Percentiles rank a stretch among this genome's conserved stretches.
Conservation (phyloP, 805 yeast species). For the Saccharomycopsis babjevae region DNA sequence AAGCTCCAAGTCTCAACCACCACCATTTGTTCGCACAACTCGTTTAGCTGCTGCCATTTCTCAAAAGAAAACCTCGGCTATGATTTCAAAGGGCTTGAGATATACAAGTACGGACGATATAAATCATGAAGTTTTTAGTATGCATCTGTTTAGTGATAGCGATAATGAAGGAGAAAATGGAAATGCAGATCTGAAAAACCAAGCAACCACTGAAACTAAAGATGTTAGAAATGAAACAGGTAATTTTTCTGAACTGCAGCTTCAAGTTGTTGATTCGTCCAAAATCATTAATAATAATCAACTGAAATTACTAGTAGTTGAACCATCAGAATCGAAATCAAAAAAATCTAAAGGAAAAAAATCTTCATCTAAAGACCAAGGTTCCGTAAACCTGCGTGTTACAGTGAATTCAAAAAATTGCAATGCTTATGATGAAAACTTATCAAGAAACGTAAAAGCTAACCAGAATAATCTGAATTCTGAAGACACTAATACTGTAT, state of each 20-base stretch:
- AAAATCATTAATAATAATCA: too few species aligned
- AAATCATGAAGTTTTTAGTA: background rate
- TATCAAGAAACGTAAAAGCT: too few species aligned
- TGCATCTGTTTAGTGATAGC: conserved; percentile 2
- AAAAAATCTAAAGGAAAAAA: too few species aligned
- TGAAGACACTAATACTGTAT: background rate
- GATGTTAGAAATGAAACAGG: background rate
- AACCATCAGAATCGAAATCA: too few species aligned
- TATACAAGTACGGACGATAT: background rate
- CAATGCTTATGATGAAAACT: too few species aligned
- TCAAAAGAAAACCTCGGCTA: background rate
- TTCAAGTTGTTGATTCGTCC: too few species aligned
- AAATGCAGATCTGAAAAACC: background rate
- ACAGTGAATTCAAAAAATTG: too few species aligned
- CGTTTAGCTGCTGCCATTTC: background rate
- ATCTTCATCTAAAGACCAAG: too few species aligned
- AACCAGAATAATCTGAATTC: background rate
- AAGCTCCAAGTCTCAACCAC: background rate
- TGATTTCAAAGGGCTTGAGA: background rate
- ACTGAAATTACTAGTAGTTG: too few species aligned
- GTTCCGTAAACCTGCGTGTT: too few species aligned
- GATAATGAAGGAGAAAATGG: background rate
- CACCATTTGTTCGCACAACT: background rate
- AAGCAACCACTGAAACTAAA: background rate
- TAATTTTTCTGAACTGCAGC: background rate